phyloP scores from a whole-genome alignment of 2,329 filamentous ascomycete genomes.

The Xylariaceae sp. region DNA sequence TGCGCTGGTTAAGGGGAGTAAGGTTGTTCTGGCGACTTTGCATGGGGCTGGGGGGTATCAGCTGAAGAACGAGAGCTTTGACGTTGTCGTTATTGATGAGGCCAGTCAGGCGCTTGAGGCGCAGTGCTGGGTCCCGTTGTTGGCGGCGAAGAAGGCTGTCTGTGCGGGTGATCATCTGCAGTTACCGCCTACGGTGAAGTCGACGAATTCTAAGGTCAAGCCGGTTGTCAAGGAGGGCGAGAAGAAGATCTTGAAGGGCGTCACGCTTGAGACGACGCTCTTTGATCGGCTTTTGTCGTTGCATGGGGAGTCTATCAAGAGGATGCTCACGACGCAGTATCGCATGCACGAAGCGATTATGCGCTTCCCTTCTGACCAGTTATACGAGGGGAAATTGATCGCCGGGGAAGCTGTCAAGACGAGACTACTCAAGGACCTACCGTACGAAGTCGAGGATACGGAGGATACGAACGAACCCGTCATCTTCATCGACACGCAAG shows the following conservation, averaged over 20 bases:
- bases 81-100: conserved; percentile 93
- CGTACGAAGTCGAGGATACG: conserved; percentile 69
- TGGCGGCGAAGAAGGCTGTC: conserved; percentile 76
- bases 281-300: conserved; percentile 83
- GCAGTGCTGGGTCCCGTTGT: conserved; percentile 90
- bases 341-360: conserved; percentile 97
- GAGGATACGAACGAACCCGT: conserved; percentile 86
- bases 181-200: conserved; percentile 91
- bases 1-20: conserved; percentile 68
- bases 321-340: conserved; percentile 95
- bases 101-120: conserved; percentile 93
- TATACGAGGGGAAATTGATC: conserved; percentile 77
- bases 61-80: conserved; percentile 73
- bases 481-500: conserved; percentile 94
- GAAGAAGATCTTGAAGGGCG: conserved; percentile 42
- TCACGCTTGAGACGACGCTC: conserved; percentile 78
- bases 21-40: conserved; percentile 85
- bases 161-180: conserved; percentile 93
- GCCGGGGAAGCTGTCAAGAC: conserved; percentile 74
- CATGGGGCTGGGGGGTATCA: conserved; percentile 88
- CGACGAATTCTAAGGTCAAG: conserved; percentile 48
- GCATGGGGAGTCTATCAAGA: conserved; percentile 78
- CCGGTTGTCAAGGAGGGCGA: conserved; percentile 34
- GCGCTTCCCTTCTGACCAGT: conserved; percentile 82
- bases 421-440: conserved; percentile 69